Evolutionary conservation across 192 early-diverging fungal species (phyloP), one percentile per base, ranked within the genome.

Genomic region (Nowakowskiella sp.): DNA sequence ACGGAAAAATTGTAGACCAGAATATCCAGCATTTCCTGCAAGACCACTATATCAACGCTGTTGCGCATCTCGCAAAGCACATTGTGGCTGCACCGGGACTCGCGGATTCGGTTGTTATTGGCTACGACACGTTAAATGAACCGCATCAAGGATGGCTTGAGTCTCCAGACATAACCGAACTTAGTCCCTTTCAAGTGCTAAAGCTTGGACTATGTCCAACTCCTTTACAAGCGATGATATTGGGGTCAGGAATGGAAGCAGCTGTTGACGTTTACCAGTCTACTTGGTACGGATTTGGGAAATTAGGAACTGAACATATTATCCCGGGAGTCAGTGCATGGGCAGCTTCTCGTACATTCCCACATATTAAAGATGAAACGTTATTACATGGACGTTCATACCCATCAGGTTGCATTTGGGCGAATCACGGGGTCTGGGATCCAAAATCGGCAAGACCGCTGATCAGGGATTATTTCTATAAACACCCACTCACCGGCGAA

Each of bases 51-150:
- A 56, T 80, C 5, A 63, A 77, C 21, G 79, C 81, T 30, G 80
- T 81, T 55, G 57, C 65, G 9, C 67, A 82, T 56, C 67, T 89
- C 10, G 85, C 84, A 9, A 57, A 73, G 30, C 72, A 77, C 1
- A 56, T 89, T 16, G 33, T 22, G 3, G 36, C 13, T 19, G 26
- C 47, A 7, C 32, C 39, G 29, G 67, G 51, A 1, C 51, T 67
- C 30, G 68, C 78, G 58, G 55, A 86, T 8, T 76, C 82, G 29
- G 76, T 82, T 0, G 73, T 89, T 1, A 55, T 89, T 6, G 87
- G 87, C 2, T 88, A 81, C 55, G 87, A 89, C 53, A 75, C 86
- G 25, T 72, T 89, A 64, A 85, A 86, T 46, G 83, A 86, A 53
- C 81, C 81, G 39, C 21, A 26, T 6, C 22, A 2, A 2, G 85